Evolutionary conservation across 2,329 filamentous ascomycete genomes (phyloP), one percentile per base, ranked within the genome.

Genomic region (Pseudopithomyces maydicus): DNA sequence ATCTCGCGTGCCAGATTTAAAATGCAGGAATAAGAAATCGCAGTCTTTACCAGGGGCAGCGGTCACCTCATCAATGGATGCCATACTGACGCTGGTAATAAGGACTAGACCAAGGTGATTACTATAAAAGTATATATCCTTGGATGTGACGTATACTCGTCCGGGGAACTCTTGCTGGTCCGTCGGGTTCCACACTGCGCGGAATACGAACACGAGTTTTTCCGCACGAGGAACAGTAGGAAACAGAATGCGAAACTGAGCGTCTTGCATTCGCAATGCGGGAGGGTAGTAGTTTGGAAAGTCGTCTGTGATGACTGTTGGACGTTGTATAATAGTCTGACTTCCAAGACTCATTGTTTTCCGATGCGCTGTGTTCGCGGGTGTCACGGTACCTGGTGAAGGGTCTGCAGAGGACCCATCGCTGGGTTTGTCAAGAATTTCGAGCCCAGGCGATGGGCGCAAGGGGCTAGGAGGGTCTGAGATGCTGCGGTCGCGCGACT

Each of bases 71-170:
- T 87, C 87, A 55, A 99, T 91, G 19, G 85, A 87, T 53, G 88
- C 84, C 55, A 99, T 81, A 53, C 84, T 87, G 49, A 96, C 86
- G 15, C 86, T 86, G 49, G 92, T 94, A 1, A 94, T 90, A 35
- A 97, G 83, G 0, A 98, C 90, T 6, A 99, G 83, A 6, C 95
- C 95, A 73, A 97, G 88, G 71, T 97, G 91, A 70, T 98, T 90
- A 67, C 93, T 96, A 77, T 97, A 99, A 72, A 99, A 98, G 75
- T 96, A 98, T 73, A 99, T 88, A 62, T 93, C 90, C 59, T 89
- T 88, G 0, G 89, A 84, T 0, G 94, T 98, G 57, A 97, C 88
- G 73, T 96, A 99, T 22, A 96, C 88, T 52, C 95, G 87, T 0
- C 95, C 89, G 8, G 89, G 88, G 57, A 98, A 91, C 58, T 90